These are phyloP conservation scores for Lecanosticta acicola DNA, from an alignment of 2,329 filamentous ascomycete species.

Conservation along the genomic window DNA sequence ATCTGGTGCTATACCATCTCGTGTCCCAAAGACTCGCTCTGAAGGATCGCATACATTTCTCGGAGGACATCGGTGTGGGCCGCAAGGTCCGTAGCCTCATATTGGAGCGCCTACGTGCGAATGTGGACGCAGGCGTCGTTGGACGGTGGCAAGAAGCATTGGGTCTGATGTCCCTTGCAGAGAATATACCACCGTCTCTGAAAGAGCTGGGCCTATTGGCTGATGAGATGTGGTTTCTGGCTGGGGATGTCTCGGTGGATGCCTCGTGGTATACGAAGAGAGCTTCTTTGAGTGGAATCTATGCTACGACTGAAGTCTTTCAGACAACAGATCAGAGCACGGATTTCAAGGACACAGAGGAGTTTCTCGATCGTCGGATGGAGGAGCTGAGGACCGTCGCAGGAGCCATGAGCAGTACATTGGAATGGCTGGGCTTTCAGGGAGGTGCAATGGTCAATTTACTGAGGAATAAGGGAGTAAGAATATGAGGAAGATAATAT, in stretches of 20 bases:
- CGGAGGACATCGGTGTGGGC: conserved; percentile 44
- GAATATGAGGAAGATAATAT: conserved; percentile 55
- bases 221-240: conserved; percentile 89
- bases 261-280: conserved; percentile 80
- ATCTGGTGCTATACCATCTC: conserved; percentile 74
- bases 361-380: conserved; percentile 71
- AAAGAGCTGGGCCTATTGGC: conserved; percentile 72
- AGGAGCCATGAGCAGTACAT: conserved; percentile 56
- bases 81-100: conserved; percentile 65
- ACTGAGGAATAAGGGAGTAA: conserved; percentile 78
- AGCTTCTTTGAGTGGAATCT: conserved; percentile 58
- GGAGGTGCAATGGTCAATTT: conserved; percentile 72
- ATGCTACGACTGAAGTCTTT: conserved; percentile 72
- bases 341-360: conserved; percentile 69
- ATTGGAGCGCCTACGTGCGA: conserved; percentile 71
- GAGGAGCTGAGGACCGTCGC: conserved; percentile 62
- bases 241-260: conserved; percentile 77
- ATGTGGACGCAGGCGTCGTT: conserved; percentile 57
- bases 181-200: conserved; percentile 68
- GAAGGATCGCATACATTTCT: conserved; percentile 43
- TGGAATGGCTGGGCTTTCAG: conserved; percentile 78
- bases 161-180: conserved; percentile 81
- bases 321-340: conserved; percentile 83
- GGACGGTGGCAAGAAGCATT: conserved; percentile 85
- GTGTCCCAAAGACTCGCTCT: conserved; percentile 60